A percentile compares a stretch with the other conserved stretches of the same genome.
Evolutionary conservation across 2,329 filamentous ascomycete species (phyloP).

Genomic region (Penicillium sp.): DNA sequence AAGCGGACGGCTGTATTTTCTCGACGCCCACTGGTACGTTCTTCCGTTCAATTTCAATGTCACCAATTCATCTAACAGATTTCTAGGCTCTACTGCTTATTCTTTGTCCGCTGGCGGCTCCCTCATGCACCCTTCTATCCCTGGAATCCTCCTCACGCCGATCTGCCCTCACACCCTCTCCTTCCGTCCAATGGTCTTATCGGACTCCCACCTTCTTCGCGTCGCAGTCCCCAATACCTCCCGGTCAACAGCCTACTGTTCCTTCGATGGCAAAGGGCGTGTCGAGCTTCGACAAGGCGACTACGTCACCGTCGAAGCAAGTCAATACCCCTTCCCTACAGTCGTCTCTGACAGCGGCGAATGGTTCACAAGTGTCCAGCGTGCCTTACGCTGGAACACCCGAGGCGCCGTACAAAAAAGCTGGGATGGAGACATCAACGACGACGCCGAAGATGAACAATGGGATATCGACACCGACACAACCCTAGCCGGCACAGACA

Average conservation of each 20-base stretch:
- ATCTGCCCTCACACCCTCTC: slow-evolving; percentile 97
- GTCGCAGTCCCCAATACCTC: slow-evolving; percentile 82
- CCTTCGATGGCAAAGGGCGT: slow-evolving; percentile 95
- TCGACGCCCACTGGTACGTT: slow-evolving; percentile 79
- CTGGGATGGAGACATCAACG: slow-evolving; percentile 55
- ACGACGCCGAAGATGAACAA: slow-evolving; percentile 57
- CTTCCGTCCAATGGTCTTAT: slow-evolving; percentile 96
- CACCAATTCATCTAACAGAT: background rate
- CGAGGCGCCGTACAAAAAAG: slow-evolving; percentile 88
- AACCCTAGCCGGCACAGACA: slow-evolving; percentile 43
- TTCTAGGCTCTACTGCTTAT: slow-evolving; percentile 77
- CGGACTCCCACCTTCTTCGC: slow-evolving; percentile 87
- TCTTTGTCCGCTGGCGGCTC: slow-evolving; percentile 93
- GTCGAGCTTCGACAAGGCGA: slow-evolving; percentile 91
- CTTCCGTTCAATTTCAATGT: background rate
- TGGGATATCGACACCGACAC: slow-evolving; percentile 95
- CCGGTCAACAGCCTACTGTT: slow-evolving; percentile 91
- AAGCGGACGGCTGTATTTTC: slow-evolving; percentile 97
- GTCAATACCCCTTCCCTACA: slow-evolving; percentile 95
- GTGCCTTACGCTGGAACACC: slow-evolving; percentile 93
- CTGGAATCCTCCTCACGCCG: slow-evolving; percentile 91
- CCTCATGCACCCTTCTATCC: slow-evolving; percentile 93
- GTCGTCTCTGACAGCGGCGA: slow-evolving; percentile 86
- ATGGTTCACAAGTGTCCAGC: slow-evolving; percentile 94
- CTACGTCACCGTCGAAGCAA: slow-evolving; percentile 92